Conservation (phyloP, 306 rosid genomes). For the Aeschynomene evenia region DNA sequence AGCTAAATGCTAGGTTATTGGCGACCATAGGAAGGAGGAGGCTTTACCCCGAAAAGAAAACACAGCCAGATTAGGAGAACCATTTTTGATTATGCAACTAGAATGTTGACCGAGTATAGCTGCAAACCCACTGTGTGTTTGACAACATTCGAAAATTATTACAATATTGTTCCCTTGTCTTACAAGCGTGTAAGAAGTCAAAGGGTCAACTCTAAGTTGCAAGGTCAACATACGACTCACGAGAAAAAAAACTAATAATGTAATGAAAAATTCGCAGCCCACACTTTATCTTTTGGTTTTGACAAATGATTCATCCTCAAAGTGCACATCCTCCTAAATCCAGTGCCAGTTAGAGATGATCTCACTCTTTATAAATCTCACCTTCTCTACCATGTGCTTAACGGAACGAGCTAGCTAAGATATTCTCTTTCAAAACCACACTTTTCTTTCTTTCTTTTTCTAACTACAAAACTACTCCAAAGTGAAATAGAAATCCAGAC, state of each 20-base stretch:
- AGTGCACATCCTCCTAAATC: slow-evolving; percentile 40
- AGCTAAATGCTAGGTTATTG: neutral
- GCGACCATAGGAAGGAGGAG: neutral
- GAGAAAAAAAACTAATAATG: neutral
- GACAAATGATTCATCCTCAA: slow-evolving; percentile 13
- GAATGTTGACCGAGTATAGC: slow-evolving; percentile 20
- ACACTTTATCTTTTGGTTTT: slow-evolving; percentile 13
- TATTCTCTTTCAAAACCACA: neutral
- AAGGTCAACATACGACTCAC: slow-evolving; percentile 26
- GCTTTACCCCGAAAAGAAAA: neutral
- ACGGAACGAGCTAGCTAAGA: neutral
- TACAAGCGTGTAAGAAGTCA: slow-evolving; percentile 34
- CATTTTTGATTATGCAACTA: neutral
- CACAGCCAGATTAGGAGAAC: neutral
- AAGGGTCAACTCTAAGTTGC: slow-evolving; percentile 23
- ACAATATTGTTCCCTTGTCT: slow-evolving; percentile 14
- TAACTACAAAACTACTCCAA: neutral
- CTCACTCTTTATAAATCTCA: slow-evolving; percentile 22
- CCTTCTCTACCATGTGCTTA: neutral
- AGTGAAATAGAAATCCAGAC: neutral
- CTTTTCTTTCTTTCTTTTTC: neutral
- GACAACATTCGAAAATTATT: neutral
- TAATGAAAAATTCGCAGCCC: slow-evolving; percentile 33
- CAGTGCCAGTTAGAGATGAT: neutral
- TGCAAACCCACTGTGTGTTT: slow-evolving; percentile 17